Evolutionary conservation across 768 basidiomycete species (phyloP).

Genomic region (Mycena polygramma): DNA sequence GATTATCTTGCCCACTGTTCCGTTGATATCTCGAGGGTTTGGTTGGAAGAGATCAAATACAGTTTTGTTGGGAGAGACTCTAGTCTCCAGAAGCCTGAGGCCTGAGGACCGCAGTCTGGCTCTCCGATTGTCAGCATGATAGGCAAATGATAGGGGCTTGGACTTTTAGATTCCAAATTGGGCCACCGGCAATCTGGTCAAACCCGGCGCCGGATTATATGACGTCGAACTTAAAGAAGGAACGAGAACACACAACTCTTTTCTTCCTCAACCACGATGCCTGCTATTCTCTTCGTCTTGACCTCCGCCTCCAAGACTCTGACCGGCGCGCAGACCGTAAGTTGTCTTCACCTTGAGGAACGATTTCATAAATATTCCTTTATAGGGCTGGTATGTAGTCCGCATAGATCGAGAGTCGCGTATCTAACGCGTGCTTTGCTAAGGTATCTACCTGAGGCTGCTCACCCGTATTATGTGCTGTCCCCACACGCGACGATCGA

Average conservation of each 20-base stretch:
- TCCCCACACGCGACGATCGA: conserved; percentile 65
- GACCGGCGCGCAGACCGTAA: conserved; percentile 63
- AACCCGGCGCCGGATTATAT: background rate
- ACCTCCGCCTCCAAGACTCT: conserved; percentile 75
- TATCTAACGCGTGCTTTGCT: background rate
- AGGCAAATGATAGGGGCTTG: too few species aligned
- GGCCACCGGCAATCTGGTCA: background rate
- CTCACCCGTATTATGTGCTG: conserved; percentile 77
- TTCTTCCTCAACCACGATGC: conserved; percentile 45
- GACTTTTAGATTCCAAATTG: conserved; percentile 1
- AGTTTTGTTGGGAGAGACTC: too few species aligned
- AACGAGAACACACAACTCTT: background rate
- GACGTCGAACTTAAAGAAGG: background rate
- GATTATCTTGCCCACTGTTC: too few species aligned
- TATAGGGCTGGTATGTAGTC: conserved; percentile 67
- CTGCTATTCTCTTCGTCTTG: conserved; percentile 78
- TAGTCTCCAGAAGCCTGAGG: too few species aligned
- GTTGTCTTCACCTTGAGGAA: conserved; percentile 29
- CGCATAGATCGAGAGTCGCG: background rate
- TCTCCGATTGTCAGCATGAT: too few species aligned
- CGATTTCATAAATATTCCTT: too few species aligned
- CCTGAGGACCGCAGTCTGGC: too few species aligned
- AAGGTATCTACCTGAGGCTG: conserved; percentile 77
- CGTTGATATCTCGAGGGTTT: too few species aligned
- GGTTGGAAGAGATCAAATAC: too few species aligned